phyloP scores from a whole-genome alignment of 345 rosid genomes.

The Eucalyptus erythrocorys region DNA sequence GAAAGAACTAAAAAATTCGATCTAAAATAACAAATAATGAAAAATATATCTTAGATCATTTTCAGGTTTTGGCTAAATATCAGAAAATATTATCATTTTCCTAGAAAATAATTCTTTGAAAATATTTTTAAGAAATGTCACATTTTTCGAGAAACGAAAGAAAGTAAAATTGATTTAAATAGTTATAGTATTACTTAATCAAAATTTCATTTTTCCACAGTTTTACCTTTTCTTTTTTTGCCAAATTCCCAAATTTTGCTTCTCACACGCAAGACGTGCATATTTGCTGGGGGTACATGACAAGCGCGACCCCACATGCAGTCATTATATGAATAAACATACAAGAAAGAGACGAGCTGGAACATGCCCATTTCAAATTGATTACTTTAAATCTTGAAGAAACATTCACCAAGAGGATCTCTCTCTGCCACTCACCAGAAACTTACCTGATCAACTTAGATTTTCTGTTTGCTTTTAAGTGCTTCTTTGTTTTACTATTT shows the following conservation, averaged over 20 bases:
- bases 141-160: not conserved
- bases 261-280: not conserved
- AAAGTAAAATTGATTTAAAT: not conserved
- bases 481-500: not conserved
- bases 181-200: not conserved
- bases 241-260: not conserved
- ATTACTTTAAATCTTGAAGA: not conserved
- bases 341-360: not conserved
- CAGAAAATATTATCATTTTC: not conserved
- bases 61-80: not conserved
- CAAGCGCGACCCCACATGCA: not conserved
- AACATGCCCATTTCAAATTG: not conserved
- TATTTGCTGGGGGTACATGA: not conserved
- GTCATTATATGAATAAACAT: not conserved
- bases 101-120: too few relatives aligned
- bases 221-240: not conserved
- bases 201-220: not conserved
- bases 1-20: too few relatives aligned
- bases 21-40: not conserved
- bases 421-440: not conserved
- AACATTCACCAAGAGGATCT: not conserved
- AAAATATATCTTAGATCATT: too few relatives aligned
- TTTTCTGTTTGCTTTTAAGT: not conserved
- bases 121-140: too few relatives aligned
- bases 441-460: not conserved